Evolutionary conservation across 345 rosid genomes (phyloP).

Genomic region (Populus nigra): DNA sequence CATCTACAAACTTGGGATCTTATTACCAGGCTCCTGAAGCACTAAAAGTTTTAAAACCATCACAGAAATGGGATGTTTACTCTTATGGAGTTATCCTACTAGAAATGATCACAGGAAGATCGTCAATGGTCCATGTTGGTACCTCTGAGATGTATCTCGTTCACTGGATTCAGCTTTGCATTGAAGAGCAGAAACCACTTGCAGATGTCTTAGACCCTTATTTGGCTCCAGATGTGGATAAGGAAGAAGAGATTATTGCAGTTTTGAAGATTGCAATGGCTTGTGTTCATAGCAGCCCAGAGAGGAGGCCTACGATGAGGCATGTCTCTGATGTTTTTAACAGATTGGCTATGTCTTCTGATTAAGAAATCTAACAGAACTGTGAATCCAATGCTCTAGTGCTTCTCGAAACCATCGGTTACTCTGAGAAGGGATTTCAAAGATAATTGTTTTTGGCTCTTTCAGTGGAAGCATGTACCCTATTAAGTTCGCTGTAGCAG

Average conservation of each 20-base stretch:
- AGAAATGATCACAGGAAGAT: conserved; percentile 75
- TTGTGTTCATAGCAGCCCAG: conserved; percentile 70
- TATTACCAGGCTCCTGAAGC: conserved; percentile 91
- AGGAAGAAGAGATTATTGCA: conserved; percentile 80
- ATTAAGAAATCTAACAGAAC: conserved; percentile 27
- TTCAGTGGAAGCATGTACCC: background rate
- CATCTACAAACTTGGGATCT: conserved; percentile 51
- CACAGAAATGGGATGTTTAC: conserved; percentile 98
- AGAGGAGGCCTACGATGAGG: conserved; percentile 86
- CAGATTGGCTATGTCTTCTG: conserved; percentile 43
- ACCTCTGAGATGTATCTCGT: conserved; percentile 69
- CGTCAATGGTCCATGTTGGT: conserved; percentile 53
- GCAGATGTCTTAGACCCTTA: conserved; percentile 77
- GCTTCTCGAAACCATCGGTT: background rate
- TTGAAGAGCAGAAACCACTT: conserved; percentile 83
- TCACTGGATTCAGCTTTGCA: conserved; percentile 78
- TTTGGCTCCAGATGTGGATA: conserved; percentile 61
- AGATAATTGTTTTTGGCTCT: background rate
- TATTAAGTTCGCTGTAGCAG: background rate
- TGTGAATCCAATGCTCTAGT: background rate
- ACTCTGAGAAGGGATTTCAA: conserved; percentile 3
- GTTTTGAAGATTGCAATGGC: conserved; percentile 85
- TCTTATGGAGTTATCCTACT: conserved; percentile 81
- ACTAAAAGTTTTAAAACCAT: conserved; percentile 75
- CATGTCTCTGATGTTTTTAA: conserved; percentile 59